These are phyloP conservation scores for Plectosphaerella cucumerina DNA, from an alignment of 2,329 filamentous ascomycete genomes.

Conservation along the genomic window DNA sequence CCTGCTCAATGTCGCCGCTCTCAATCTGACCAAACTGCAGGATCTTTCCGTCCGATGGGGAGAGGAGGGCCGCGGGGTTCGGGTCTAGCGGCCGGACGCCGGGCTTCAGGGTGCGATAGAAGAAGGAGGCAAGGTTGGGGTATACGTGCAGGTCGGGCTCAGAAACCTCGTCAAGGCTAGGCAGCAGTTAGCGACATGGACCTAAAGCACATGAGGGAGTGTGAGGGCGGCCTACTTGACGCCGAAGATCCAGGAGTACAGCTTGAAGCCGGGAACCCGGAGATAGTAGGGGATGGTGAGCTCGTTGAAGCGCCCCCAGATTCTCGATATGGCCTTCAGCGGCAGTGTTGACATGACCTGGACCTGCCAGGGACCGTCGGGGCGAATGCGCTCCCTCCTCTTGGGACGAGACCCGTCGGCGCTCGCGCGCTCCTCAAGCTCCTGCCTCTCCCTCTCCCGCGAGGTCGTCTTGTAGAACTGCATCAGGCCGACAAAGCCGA, in stretches of 20 bases:
- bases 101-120: conserved; percentile 91
- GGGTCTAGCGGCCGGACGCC: conserved; percentile 81
- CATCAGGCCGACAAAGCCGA: conserved; percentile 76
- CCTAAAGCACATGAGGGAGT: neutral
- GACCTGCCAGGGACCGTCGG: conserved; percentile 88
- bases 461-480: conserved; percentile 75
- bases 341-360: conserved; percentile 92
- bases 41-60: conserved; percentile 85
- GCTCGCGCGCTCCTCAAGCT: conserved; percentile 37
- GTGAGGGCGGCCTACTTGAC: conserved; percentile 53
- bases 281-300: conserved; percentile 83
- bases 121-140: conserved; percentile 92
- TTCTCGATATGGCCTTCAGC: conserved; percentile 80
- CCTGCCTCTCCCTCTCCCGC: conserved; percentile 49
- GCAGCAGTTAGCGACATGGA: conserved; percentile 16
- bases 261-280: conserved; percentile 82
- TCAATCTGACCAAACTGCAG: conserved; percentile 91
- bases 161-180: conserved; percentile 76
- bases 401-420: conserved; percentile 39
- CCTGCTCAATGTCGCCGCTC: conserved; percentile 92
- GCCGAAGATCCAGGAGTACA: conserved; percentile 89
- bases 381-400: conserved; percentile 61
- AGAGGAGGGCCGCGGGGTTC: conserved; percentile 73
- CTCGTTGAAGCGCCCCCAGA: conserved; percentile 93
- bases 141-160: conserved; percentile 87